A percentile compares a stretch with the other conserved stretches of the same genome.
These are phyloP conservation scores for Blastobotrys illinoisensis DNA, from an alignment of 1,139 yeast species.

Conservation along the genomic window DNA sequence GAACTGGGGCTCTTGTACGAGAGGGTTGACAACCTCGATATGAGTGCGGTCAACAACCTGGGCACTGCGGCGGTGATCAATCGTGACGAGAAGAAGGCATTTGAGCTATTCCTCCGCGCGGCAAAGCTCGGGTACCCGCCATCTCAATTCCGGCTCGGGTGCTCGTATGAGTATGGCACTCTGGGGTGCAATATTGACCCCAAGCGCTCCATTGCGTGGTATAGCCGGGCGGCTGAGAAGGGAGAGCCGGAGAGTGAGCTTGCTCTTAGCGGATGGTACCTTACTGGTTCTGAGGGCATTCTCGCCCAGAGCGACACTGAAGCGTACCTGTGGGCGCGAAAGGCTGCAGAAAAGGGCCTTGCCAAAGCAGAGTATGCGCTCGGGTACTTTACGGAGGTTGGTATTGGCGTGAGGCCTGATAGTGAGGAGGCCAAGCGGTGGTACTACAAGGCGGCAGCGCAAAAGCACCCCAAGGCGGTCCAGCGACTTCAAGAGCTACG, in stretches of 20 bases:
- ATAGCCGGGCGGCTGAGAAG: conserved; percentile 61
- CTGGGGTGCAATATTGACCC: conserved; percentile 63
- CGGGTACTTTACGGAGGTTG: conserved; percentile 77
- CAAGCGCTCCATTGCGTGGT: conserved; percentile 82
- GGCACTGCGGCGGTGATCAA: conserved; percentile 23
- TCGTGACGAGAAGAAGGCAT: conserved; percentile 52
- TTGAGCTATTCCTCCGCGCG: conserved; percentile 66
- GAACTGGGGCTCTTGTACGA: conserved; percentile 71
- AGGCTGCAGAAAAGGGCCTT: conserved; percentile 74
- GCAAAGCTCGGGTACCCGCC: conserved; percentile 73
- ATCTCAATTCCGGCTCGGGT: conserved; percentile 82
- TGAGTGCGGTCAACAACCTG: conserved; percentile 27
- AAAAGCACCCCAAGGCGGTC: conserved; percentile 52
- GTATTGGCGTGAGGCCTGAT: conserved; percentile 57
- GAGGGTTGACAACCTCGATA: conserved; percentile 45
- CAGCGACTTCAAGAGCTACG: conserved; percentile 35
- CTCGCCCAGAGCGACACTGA: conserved; percentile 67
- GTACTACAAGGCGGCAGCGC: conserved; percentile 55
- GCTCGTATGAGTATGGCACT: conserved; percentile 82
- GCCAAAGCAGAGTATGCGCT: conserved; percentile 80
- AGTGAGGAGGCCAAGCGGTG: conserved; percentile 46
- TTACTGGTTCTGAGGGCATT: conserved; percentile 72
- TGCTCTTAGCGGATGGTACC: conserved; percentile 88
- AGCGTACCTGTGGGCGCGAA: conserved; percentile 85
- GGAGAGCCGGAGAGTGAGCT: conserved; percentile 86